Conservation (phyloP, 2,329 filamentous ascomycete species). For the Pseudopithomyces chartarum region DNA sequence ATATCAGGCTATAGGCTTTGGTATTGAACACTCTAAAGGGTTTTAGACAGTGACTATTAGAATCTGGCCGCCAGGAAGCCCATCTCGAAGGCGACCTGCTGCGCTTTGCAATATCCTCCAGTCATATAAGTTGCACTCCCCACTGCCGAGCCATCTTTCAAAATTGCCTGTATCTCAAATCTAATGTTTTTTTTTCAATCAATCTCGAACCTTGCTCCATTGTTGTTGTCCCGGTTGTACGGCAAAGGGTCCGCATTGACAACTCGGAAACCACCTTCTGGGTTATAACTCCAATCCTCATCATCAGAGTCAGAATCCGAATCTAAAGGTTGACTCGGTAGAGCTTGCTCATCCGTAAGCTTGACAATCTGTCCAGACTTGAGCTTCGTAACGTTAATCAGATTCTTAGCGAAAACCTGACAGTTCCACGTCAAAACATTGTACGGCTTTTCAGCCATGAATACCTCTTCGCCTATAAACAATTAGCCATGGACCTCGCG, state of each 20-base stretch:
- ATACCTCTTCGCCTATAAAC: not conserved
- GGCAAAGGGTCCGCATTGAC: not conserved
- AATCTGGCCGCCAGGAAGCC: no score
- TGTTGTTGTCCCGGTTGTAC: not conserved
- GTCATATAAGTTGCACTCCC: no score
- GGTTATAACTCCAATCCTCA: not conserved
- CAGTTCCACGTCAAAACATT: conserved; percentile 5
- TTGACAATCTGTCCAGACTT: conserved; percentile 5
- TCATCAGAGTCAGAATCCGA: conserved; percentile 2
- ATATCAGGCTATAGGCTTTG: no score
- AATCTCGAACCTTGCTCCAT: not conserved
- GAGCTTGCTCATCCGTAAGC: not conserved
- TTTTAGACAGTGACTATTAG: no score
- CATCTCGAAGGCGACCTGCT: no score
- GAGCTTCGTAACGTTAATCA: conserved; percentile 2
- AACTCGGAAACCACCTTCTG: not conserved
- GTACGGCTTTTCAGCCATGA: conserved; percentile 6
- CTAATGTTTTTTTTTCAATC: not conserved
- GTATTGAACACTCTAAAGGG: no score
- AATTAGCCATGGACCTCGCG: not conserved
- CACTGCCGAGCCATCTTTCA: no score
- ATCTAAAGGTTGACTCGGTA: not conserved
- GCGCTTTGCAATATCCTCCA: no score
- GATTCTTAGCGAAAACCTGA: conserved; percentile 5
- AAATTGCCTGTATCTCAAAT: no score